Percentiles rank a stretch among this genome's conserved stretches.
phyloP scores from a whole-genome alignment of 2,329 filamentous ascomycete species.

The Celoporthe dispersa region DNA sequence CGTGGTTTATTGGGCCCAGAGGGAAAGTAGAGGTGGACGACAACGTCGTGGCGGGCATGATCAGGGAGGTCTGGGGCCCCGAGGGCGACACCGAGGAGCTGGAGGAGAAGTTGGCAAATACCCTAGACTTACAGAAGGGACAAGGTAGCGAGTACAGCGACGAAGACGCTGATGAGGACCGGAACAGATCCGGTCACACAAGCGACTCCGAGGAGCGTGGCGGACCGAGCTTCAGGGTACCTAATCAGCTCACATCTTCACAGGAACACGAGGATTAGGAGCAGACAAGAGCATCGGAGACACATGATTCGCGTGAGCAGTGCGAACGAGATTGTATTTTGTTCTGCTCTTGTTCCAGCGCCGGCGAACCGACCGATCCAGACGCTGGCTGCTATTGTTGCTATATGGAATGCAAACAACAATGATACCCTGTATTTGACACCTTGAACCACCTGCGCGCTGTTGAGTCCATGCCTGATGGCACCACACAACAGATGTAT shows the following conservation, averaged over 20 bases:
- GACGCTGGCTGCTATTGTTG: slow-evolving; percentile 6
- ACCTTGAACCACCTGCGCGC: background rate
- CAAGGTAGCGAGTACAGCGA: slow-evolving; percentile 27
- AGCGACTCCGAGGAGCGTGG: slow-evolving; percentile 16
- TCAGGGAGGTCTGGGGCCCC: slow-evolving; percentile 63
- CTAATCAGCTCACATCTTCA: slow-evolving; percentile 18
- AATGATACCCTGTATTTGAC: slow-evolving; percentile 24
- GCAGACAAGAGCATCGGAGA: slow-evolving; percentile 6
- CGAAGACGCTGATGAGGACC: slow-evolving; percentile 31
- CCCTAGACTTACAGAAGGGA: slow-evolving; percentile 56
- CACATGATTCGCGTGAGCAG: slow-evolving; percentile 4
- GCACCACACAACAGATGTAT: background rate
- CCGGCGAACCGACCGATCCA: background rate
- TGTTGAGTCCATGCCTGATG: too few relatives aligned
- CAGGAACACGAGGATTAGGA: slow-evolving; percentile 15
- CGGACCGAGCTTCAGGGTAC: slow-evolving; percentile 17
- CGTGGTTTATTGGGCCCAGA: slow-evolving; percentile 83
- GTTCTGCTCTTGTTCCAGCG: background rate
- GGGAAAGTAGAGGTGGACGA: slow-evolving; percentile 84
- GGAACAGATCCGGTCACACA: slow-evolving; percentile 6
- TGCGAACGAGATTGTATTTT: slow-evolving; percentile 9
- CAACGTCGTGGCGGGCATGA: slow-evolving; percentile 74
- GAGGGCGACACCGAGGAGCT: slow-evolving; percentile 52
- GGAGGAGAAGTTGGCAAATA: slow-evolving; percentile 63
- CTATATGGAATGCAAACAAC: slow-evolving; percentile 12